Conservation (phyloP, 805 yeast species). For the Candida caryicola region DNA sequence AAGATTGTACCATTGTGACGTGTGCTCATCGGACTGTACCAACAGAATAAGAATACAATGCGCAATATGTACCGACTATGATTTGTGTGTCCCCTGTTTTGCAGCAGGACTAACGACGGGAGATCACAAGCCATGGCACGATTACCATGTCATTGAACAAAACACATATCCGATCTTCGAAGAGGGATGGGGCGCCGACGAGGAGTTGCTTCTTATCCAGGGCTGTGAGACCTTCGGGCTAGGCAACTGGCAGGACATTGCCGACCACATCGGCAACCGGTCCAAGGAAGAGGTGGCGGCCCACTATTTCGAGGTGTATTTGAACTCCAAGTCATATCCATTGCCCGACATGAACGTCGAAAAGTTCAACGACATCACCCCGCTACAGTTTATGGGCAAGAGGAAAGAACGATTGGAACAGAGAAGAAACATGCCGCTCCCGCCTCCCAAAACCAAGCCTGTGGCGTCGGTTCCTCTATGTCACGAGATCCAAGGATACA, state of each 20-base stretch:
- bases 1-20: conserved; percentile 79
- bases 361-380: conserved; percentile 57
- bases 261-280: conserved; percentile 92
- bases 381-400: conserved; percentile 63
- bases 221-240: conserved; percentile 90
- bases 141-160: conserved; percentile 87
- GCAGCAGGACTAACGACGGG: conserved; percentile 78
- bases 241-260: conserved; percentile 98
- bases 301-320: conserved; percentile 74
- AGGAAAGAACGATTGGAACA: conserved; percentile 71
- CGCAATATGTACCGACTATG: conserved; percentile 91
- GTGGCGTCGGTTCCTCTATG: conserved; percentile 93
- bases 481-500: conserved; percentile 94
- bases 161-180: conserved; percentile 91
- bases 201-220: conserved; percentile 81
- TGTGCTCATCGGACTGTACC: conserved; percentile 94
- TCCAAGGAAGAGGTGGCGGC: conserved; percentile 86
- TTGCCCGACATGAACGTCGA: conserved; percentile 70
- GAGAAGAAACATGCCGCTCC: conserved; percentile 68
- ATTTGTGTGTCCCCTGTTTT: conserved; percentile 97
- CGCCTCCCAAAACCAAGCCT: conserved; percentile 81
- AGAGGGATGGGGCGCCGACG: conserved; percentile 97
- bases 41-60: conserved; percentile 86
- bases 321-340: conserved; percentile 74
- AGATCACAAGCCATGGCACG: conserved; percentile 91